Percentiles rank a stretch among this genome's conserved stretches.
phyloP scores from a whole-genome alignment of 2,329 filamentous ascomycete species.

The Fusarium siculi region DNA sequence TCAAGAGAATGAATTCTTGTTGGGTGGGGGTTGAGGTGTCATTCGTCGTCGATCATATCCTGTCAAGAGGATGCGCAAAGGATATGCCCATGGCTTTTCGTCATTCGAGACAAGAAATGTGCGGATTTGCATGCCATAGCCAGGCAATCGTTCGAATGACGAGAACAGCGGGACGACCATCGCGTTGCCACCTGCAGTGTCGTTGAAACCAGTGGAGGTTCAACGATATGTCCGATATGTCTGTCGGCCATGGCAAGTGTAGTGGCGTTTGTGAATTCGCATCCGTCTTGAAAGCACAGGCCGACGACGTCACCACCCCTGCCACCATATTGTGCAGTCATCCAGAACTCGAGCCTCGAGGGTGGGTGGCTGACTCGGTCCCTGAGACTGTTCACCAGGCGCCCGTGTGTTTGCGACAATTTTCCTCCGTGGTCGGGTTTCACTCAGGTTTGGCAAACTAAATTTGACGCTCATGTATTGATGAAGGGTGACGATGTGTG shows the following conservation, averaged over 20 bases:
- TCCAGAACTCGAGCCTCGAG: slow-evolving; percentile 15
- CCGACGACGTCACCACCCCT: slow-evolving; percentile 35
- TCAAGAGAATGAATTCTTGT: slow-evolving; percentile 22
- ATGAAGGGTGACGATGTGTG: slow-evolving; percentile 3
- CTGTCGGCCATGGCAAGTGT: slow-evolving; percentile 12
- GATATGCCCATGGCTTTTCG: slow-evolving; percentile 11
- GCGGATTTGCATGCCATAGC: slow-evolving; percentile 5
- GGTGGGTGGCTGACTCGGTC: slow-evolving; percentile 22
- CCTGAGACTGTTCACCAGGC: slow-evolving; percentile 24
- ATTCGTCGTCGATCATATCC: slow-evolving; percentile 38
- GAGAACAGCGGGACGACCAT: not conserved
- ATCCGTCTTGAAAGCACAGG: slow-evolving; percentile 27
- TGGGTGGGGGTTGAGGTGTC: slow-evolving; percentile 25
- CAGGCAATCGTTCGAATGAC: not conserved
- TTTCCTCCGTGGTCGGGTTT: slow-evolving; percentile 13
- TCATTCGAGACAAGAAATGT: slow-evolving; percentile 20
- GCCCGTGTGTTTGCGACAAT: slow-evolving; percentile 17
- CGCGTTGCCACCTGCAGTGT: not conserved
- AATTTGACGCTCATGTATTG: not conserved
- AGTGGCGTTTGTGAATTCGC: slow-evolving; percentile 32
- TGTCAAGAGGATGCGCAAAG: slow-evolving; percentile 27
- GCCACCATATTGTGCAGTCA: slow-evolving; percentile 16
- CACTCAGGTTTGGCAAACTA: slow-evolving; percentile 7
- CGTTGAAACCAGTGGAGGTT: slow-evolving; percentile 6
- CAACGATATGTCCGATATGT: slow-evolving; percentile 10